phyloP scores from a whole-genome alignment of 202 grass and related monocot genomes.

The Hordeum pubiflorum region DNA sequence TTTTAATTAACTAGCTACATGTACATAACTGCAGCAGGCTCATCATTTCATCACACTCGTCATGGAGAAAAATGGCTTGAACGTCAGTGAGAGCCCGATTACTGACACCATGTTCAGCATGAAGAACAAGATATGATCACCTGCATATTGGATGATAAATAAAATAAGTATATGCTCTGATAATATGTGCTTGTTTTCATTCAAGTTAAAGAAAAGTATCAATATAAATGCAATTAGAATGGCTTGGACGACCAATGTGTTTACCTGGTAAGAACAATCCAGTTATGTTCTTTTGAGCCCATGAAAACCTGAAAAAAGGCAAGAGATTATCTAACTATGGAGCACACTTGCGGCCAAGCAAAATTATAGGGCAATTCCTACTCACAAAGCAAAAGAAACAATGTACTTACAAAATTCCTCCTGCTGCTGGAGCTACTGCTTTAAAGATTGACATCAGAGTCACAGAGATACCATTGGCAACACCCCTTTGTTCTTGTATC shows the following conservation, averaged over 20 bases:
- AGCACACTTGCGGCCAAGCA: neutral
- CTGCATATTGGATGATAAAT: conserved; percentile 7
- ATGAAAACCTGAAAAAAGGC: conserved; percentile 41
- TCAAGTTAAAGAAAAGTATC: neutral
- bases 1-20: neutral
- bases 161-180: neutral
- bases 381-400: neutral
- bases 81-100: neutral
- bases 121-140: conserved; percentile 41
- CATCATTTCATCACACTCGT: neutral
- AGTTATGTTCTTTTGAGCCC: conserved; percentile 40
- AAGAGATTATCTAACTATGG: neutral
- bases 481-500: conserved; percentile 48
- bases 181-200: neutral
- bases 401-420: conserved; percentile 42
- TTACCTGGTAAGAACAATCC: conserved; percentile 39
- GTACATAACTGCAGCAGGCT: neutral
- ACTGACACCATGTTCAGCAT: conserved; percentile 34
- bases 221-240: neutral
- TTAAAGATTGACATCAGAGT: conserved; percentile 68
- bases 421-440: conserved; percentile 49
- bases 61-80: conserved; percentile 37
- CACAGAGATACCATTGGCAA: conserved; percentile 57
- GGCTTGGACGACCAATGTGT: neutral
- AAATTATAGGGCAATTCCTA: neutral